Base-by-base conservation (phyloP, 495 filamentous ascomycete genomes). In the Symbiotaphrina buchneri region DNA sequence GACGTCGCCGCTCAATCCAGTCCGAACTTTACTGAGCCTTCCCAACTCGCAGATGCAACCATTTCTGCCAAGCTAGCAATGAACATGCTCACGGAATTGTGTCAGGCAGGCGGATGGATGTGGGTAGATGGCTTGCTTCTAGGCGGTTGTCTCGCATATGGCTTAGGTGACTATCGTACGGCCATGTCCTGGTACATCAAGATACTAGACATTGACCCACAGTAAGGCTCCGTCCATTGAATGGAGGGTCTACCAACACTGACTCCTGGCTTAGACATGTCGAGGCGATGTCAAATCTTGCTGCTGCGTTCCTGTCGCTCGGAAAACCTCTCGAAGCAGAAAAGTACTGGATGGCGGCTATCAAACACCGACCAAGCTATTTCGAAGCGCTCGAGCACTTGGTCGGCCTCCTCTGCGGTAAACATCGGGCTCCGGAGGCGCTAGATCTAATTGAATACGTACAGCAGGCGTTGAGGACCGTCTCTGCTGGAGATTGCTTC, bases 321-420 rank as follows among this genome's bases (percentile, higher is more conserved):
- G 71, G 83, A 41, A 68, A 73, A 30, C 71, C 71, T 18, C 68
- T 78, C 27, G 84, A 99, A 36, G 87, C 87, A 10, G 71, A 90
- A 46, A 59, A 71, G 32, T 63, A 90, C 46, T 99, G 87, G 90
- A 50, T 74, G 30, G 69, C 66, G 31, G 80, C 81, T 10, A 71
- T 99, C 20, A 79, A 69, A 40, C 55, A 77, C 26, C 70, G 80
- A 3, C 87, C 87, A 2, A 81, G 71, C 47, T 92, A 87, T 52
- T 78, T 99, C 38, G 87, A 99, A 55, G 90, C 87, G 10, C 83
- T 90, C 10, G 87, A 99, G 47, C 87, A 95, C 58, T 63, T 99
- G 2, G 74, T 95, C 18, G 81, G 83, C 4, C 56, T 99, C 19
- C 49, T 94, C 15, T 92, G 81, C 48, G 73, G 68, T 33, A 76